Conservation (phyloP, 2,329 filamentous ascomycete genomes). For the Colletotrichum neosansevieriae region DNA sequence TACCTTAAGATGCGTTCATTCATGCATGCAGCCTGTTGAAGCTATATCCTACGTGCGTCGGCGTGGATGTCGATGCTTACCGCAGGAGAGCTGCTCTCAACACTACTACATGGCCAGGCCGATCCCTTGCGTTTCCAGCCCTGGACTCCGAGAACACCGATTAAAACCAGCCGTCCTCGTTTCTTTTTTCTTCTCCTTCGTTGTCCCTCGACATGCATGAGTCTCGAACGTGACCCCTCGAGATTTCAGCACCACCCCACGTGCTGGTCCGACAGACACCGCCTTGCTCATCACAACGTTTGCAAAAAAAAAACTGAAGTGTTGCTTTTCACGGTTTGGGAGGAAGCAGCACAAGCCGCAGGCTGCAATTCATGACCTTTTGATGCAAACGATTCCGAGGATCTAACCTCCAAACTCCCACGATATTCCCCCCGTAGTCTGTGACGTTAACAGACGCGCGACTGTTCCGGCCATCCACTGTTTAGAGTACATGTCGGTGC, state of each 20-base stretch:
- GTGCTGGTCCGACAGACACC: constrained; percentile 31
- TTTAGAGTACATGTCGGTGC: constrained; percentile 63
- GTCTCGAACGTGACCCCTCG: constrained; percentile 25
- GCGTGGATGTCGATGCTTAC: constrained; percentile 29
- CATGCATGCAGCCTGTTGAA: constrained; percentile 35
- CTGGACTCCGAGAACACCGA: constrained; percentile 19
- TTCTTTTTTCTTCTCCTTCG: constrained; percentile 25
- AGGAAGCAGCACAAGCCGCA: constrained; percentile 40
- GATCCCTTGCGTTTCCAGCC: constrained; percentile 34
- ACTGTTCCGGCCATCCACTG: constrained; percentile 56
- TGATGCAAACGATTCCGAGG: constrained; percentile 64
- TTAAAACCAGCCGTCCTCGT: constrained; percentile 11
- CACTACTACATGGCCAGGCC: constrained; percentile 30
- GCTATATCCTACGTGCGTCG: constrained; percentile 40
- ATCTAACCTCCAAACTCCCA: constrained; percentile 62
- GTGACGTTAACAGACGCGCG: constrained; percentile 56
- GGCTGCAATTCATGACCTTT: constrained; percentile 43
- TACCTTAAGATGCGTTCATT: constrained; percentile 34
- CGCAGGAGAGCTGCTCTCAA: constrained; percentile 36
- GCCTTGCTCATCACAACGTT: constrained; percentile 38
- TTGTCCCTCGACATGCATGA: constrained; percentile 27
- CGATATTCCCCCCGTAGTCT: constrained; percentile 54
- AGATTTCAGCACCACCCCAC: constrained; percentile 26
- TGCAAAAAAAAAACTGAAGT: constrained; percentile 16
- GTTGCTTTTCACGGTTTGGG: constrained; percentile 33